Evolutionary conservation across 495 filamentous ascomycete genomes (phyloP).

Genomic region (Geopyxis carbonaria): DNA sequence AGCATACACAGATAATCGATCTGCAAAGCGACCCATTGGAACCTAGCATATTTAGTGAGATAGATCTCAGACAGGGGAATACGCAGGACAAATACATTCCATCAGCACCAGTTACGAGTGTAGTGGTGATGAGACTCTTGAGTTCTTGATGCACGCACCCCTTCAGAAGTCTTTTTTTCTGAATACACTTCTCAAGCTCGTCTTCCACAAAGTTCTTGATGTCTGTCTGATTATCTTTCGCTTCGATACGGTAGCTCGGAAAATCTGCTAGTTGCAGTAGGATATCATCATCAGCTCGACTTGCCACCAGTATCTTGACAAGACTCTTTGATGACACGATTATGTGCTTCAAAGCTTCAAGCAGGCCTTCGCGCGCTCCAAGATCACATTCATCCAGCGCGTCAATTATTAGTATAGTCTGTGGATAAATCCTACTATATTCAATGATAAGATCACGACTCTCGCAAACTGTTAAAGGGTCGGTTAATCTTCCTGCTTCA

Average conservation of each 20-base stretch:
- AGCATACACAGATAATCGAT: constrained; percentile 9
- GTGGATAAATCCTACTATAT: constrained; percentile 1
- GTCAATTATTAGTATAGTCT: constrained; percentile 1
- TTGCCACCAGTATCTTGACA: constrained; percentile 2
- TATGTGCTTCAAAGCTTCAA: constrained; percentile 1
- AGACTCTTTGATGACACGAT: neutral
- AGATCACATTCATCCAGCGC: constrained; percentile 1
- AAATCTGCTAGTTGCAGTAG: neutral
- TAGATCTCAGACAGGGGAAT: no score
- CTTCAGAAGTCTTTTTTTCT: neutral
- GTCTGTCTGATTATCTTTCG: constrained; percentile 8
- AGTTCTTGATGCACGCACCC: neutral
- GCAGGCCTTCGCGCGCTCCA: neutral
- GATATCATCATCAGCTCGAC: constrained; percentile 1
- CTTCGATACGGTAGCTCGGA: constrained; percentile 11
- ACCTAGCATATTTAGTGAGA: constrained; percentile 7
- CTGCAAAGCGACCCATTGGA: constrained; percentile 16
- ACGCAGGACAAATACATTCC: no score
- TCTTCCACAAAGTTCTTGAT: constrained; percentile 9
- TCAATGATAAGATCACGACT: constrained; percentile 3
- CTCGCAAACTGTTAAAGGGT: no score
- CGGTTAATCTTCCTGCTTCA: no score
- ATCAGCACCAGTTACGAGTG: neutral
- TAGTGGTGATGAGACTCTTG: constrained; percentile 1
- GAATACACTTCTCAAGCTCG: constrained; percentile 4